Conservation (phyloP, 306 rosid genomes). For the Urtica urens region DNA sequence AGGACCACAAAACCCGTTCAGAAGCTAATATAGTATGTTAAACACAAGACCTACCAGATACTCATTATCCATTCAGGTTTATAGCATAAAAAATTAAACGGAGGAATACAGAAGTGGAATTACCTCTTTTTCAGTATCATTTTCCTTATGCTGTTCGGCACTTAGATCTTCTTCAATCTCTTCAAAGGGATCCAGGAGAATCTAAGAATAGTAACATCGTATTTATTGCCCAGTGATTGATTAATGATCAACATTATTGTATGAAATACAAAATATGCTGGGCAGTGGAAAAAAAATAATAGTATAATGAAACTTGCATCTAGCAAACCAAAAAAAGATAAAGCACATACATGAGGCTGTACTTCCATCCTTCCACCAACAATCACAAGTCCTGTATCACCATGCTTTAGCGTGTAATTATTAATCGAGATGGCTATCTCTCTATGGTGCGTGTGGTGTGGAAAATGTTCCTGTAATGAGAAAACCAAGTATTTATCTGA, state of each 20-base stretch:
- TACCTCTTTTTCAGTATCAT: conserved; percentile 83
- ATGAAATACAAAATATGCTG: not conserved
- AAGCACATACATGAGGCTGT: conserved; percentile 71
- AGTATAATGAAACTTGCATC: not conserved
- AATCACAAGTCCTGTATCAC: conserved; percentile 85
- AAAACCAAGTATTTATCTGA: not conserved
- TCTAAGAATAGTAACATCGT: conserved; percentile 27
- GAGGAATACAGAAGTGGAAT: not conserved
- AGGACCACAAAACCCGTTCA: too few species aligned
- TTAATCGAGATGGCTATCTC: conserved; percentile 77
- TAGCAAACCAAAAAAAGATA: not conserved
- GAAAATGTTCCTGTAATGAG: conserved; percentile 70
- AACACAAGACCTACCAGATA: too few species aligned
- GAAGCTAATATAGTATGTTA: too few species aligned
- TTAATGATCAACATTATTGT: not conserved
- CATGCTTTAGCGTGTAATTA: conserved; percentile 87
- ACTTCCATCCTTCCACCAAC: conserved; percentile 98
- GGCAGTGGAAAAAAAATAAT: not conserved
- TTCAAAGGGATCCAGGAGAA: conserved; percentile 84
- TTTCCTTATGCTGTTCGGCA: conserved; percentile 68
- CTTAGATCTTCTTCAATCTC: conserved; percentile 66
- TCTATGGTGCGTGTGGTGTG: conserved; percentile 91
- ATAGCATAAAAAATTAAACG: too few species aligned
- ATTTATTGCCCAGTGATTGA: conserved; percentile 6
- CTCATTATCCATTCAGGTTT: too few species aligned